Evolutionary conservation across 345 rosid species (phyloP), one percentile per base, ranked within the genome.

Genomic region (Citrus maxima): DNA sequence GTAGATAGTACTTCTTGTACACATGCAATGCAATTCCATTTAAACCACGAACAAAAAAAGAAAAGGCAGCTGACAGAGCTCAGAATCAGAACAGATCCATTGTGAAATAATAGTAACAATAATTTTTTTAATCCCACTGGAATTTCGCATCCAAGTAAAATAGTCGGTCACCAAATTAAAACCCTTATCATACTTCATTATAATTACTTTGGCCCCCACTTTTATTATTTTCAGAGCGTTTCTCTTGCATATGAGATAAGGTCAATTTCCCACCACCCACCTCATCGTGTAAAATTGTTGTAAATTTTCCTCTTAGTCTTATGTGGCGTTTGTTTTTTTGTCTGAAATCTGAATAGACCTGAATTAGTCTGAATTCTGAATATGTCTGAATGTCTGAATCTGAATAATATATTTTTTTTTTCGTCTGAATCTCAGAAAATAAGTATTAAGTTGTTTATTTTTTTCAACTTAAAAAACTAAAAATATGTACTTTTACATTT

Each of bases 211-310:
- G 34, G 46, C 34, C 38, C 22, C 16, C 3, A 14, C 10, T 13
- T 8, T 25, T 69, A 5, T 42, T 42, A 27, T 42, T 25, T 25
- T 4, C 9, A 32, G 35, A 40, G 13, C 30, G 18, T 1, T 27
- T 46, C 73, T 16, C 35, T 13, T 5, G 13, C 24, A 0, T 19
- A 18, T 12, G 55, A 40, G 80, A 59, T 65, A 67, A 72, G 72
- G n/a, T 61, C 76, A 14, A 40, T 37, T 82, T 82, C 30, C 72
- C 67, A 62, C 72, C 76, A 68, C 67, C 67, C 42, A 77, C n/a
- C 35, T 35, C 35, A 12, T 22, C 24, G 16, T 69, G 51, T 46
- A 46, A 12, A 46, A 46, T 46, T 46, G 0, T 0, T 0, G 51
- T 3, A 46, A 46, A 46, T 0, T 46, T 46, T 12, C 51, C 16